Evolutionary conservation across 306 rosid genomes (phyloP), one percentile per base, ranked within the genome.

Genomic region (Ormosia emarginata): DNA sequence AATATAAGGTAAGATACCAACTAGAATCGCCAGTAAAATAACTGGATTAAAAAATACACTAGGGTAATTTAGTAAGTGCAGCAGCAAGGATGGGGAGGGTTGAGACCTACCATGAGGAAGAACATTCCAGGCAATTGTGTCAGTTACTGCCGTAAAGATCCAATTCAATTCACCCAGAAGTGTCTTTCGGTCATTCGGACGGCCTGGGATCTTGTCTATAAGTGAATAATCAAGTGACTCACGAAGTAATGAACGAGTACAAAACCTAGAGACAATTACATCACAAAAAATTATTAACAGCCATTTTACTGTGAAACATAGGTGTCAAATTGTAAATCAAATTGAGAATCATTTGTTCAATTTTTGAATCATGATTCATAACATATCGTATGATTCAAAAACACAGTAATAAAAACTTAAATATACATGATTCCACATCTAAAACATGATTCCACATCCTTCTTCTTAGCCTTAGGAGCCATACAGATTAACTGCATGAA

Each of bases 41-140:
- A 58, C 11, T 15, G 46, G 63, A 49, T 62, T 76, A 49, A 79
- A 46, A 65, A 68, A 71, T 44, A 64, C 2, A 53, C 36, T 39
- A 13, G 9, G 8, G 64, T 37, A 71, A 85, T 33, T 49, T 74
- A 46, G 72, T 6, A 46, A 24, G 62, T 14, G 34, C 55, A 59
- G 53, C 6, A 34, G 47, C 37, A 15, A 64, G 5, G 14, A 66
- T 61, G 12, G 40, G 13, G 71, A 67, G 67, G 82, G 33, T 37
- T 69, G 72, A 77, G 66, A 81, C 75, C 47, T 86, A 96, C 99
- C 99, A 78, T 90, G 97, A 50, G 99, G 98, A 71, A 96, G 97
- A 87, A 94, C 98, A 77, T 96, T 96, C 99, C 99, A 96, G 14
- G 99, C 99, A 87, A 96, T 94, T 4, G 99, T 96, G 83, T 96